Evolutionary conservation across 1,139 yeast genomes (phyloP), one percentile per base, ranked within the genome.

Genomic region (Sugiyamaella neomexicana): DNA sequence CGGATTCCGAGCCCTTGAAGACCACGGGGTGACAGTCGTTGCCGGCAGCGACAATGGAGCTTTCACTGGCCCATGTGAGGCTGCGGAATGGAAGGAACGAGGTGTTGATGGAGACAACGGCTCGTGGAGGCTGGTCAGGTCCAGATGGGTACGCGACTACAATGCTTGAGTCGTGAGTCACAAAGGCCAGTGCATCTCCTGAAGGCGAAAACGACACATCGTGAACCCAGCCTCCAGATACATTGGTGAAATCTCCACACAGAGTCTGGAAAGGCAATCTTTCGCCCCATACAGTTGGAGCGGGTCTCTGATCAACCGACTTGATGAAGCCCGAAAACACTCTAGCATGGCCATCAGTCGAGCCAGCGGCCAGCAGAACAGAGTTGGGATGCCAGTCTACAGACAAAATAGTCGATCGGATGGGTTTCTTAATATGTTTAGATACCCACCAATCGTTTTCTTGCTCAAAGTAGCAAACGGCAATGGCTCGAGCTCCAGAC

Each of bases 361-460:
- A 90, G 13, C 98, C 99, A 51, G 88, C 80, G 2, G 96, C 95
- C 60, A 95, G 76, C 58, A 95, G 76, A 16, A 93, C 95, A 62
- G 86, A 86, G 72, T 95, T 95, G 56, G 91, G 93, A 70, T 95
- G 99, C 99, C 99, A 95, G 58, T 86, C 86, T 53, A 93, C 78
- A 44, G 88, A 80, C 62, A 93, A 80, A 62, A 93, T 80, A 42
- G 98, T 89, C 9, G 97, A 88, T 68, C 87, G 86, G 64, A 91
- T 78, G 15, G 97, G 97, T 72, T 89, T 89, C 77, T 90, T 90
- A 73, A 95, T 72, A 74, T 93, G 99, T 73, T 91, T 93, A 17
- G 98, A 89, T 52, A 93, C 91, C 99, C 99, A 95, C 99, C 99
- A 95, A 70, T 95, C 96, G 71, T 93, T 93, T 66, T 91, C 97